Percentiles rank a stretch among this genome's conserved stretches.
Evolutionary conservation across 306 rosid genomes (phyloP).

Genomic region (Potentilla sterilis): DNA sequence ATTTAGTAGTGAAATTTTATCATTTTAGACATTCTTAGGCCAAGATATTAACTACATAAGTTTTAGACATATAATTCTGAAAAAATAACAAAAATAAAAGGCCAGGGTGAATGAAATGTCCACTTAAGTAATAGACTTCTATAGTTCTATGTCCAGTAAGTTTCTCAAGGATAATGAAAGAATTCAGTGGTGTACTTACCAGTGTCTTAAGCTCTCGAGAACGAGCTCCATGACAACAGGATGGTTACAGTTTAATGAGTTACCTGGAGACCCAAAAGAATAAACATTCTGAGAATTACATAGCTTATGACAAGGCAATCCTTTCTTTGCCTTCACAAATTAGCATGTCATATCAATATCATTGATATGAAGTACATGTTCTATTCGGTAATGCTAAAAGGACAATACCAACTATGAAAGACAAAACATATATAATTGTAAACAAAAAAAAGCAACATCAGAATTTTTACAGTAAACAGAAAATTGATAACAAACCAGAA

Average conservation of each 20-base stretch:
- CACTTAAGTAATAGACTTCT: neutral
- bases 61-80: neutral
- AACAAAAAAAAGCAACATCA: neutral
- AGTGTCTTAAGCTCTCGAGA: constrained; percentile 94
- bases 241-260: constrained; percentile 90
- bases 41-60: neutral
- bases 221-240: constrained; percentile 92
- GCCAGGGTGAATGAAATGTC: neutral
- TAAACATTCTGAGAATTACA: constrained; percentile 23
- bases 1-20: neutral
- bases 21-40: neutral
- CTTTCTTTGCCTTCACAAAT: neutral
- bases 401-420: neutral
- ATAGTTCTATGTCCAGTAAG: too few relatives aligned
- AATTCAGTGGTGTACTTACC: constrained; percentile 42
- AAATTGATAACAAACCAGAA: neutral
- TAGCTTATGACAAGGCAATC: constrained; percentile 19
- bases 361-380: neutral
- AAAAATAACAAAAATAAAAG: neutral
- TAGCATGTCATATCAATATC: neutral
- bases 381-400: neutral
- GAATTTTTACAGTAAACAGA: neutral
- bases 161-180: too few relatives aligned
- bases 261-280: constrained; percentile 54
- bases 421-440: neutral